phyloP scores from a whole-genome alignment of 179 eudicot species.

The Silene noctiflora region DNA sequence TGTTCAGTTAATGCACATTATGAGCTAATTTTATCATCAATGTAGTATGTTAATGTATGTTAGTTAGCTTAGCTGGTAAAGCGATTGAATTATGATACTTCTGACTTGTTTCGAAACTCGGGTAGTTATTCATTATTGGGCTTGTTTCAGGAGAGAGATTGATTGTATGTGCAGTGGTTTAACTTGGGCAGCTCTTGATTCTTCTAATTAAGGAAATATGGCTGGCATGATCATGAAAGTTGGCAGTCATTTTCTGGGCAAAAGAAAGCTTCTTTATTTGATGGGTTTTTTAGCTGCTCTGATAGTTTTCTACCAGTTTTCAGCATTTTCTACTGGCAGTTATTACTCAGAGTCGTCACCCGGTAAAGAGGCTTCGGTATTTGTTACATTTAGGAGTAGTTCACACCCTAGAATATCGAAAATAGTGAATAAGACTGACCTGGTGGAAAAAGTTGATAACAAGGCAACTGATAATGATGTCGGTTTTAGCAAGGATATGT shows the following conservation, averaged over 20 bases:
- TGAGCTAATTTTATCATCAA: background rate
- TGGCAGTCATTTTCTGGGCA: background rate
- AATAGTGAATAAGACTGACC: background rate
- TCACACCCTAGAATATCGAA: background rate
- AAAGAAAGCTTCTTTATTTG: slow-evolving; percentile 27
- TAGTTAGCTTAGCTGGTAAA: background rate
- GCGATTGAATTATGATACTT: background rate
- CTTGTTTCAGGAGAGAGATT: background rate
- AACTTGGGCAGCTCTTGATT: background rate
- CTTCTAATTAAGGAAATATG: background rate
- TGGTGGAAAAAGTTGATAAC: background rate
- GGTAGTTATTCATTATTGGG: background rate
- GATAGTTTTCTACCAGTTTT: slow-evolving; percentile 34
- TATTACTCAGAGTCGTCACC: slow-evolving; percentile 8
- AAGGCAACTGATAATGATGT: background rate
- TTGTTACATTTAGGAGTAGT: background rate
- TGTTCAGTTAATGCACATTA: too few relatives aligned
- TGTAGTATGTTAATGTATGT: background rate
- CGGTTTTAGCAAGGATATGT: background rate
- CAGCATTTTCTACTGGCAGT: slow-evolving; percentile 23
- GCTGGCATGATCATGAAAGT: background rate
- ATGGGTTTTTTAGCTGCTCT: slow-evolving; percentile 28
- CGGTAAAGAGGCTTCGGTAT: slow-evolving; percentile 1
- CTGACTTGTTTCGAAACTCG: background rate
- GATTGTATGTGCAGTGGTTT: background rate